Base-by-base conservation (phyloP, 306 rosid species). In the Dalbergia cochinchinensis region DNA sequence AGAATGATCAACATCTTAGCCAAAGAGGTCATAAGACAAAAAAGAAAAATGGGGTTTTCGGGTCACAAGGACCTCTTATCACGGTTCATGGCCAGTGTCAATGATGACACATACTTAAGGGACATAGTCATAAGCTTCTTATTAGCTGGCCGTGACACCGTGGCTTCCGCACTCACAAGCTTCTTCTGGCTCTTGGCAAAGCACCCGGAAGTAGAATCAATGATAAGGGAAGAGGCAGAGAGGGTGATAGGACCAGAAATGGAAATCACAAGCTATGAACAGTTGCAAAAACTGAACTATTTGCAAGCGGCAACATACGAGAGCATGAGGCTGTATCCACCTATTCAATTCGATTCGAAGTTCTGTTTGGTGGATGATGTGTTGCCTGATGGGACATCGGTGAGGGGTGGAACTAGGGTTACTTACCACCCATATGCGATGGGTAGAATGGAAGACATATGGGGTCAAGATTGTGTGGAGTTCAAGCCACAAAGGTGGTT, bases 371-470 rank as follows among this genome's bases (percentile, higher is more conserved):
- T 78, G 0, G 97, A 94, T 16, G 98, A 94, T 41, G 88, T 89
- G 44, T 86, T 94, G 18, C 92, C 92, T 0, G 98, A 94, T 18
- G 98, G 97, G 19, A 89, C 90, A 0, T 22, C 19, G 1, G 93
- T 94, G 80, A 87, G 65, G 80, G 76, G 83, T 55, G 98, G 97
- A 4, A 92, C 92, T 81, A 89, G 98, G 86, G 98, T 94, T 78
- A 94, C 94, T 15, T 94, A 92, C 76, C 97, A 94, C 62, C 90
- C 94, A 0, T 92, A 94, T 2, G 97, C 98, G 5, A 94, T 94
- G 98, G 97, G 93, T 68, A 83, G 97, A 62, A 33, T 80, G 16
- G 85, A 83, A 35, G 92, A 89, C 8, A 85, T 89, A 12, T 94
- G 98, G 98, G 98, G 98, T 2, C 48, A 62, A 2, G 90, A 94